These are phyloP conservation scores for Lignosus rhinocerotis DNA, from an alignment of 1,284 basidiomycete genomes.

Conservation along the genomic window DNA sequence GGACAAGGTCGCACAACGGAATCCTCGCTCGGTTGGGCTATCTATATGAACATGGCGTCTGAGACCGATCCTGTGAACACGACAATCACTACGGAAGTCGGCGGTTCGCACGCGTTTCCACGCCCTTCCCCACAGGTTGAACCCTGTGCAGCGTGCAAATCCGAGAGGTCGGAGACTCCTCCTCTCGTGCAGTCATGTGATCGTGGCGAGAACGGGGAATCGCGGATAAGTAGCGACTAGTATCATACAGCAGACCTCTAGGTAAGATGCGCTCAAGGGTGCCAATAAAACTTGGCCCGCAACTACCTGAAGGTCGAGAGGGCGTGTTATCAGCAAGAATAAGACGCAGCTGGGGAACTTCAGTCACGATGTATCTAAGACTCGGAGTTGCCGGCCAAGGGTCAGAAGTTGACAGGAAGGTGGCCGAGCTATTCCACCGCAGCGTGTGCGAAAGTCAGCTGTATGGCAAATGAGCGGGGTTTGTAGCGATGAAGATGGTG, in stretches of 20 bases:
- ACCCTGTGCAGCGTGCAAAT: conserved; percentile 8
- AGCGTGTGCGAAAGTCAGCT: background rate
- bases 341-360: background rate
- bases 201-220: conserved; percentile 1
- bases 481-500: background rate
- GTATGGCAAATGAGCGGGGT: background rate
- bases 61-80: background rate
- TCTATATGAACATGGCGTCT: background rate
- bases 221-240: conserved; percentile 3
- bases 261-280: too few species aligned
- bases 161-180: background rate
- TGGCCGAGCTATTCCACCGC: background rate
- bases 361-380: background rate
- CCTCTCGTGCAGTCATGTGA: conserved; percentile 11
- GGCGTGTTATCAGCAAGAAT: too few species aligned
- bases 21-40: background rate
- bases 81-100: background rate
- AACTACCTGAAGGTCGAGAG: too few species aligned
- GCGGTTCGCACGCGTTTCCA: background rate
- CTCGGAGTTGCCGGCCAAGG: background rate
- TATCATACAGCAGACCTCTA: too few species aligned
- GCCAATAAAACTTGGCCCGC: too few species aligned
- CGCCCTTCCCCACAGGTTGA: background rate
- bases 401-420: background rate
- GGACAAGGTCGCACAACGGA: background rate